Percentiles rank a stretch among this genome's conserved stretches.
Evolutionary conservation across 2,329 filamentous ascomycete genomes (phyloP).

Genomic region (Nemania sp.): DNA sequence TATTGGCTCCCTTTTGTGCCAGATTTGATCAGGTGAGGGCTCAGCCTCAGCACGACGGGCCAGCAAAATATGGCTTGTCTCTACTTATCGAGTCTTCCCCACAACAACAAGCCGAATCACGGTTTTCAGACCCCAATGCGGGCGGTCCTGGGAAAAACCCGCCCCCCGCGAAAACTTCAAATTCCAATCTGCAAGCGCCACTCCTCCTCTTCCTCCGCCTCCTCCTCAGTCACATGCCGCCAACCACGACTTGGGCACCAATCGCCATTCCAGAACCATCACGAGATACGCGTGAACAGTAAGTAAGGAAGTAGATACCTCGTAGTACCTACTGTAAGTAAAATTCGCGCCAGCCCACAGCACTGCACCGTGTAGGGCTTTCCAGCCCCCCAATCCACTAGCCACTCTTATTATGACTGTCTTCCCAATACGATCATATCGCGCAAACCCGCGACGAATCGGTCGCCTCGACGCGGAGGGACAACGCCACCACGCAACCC

Average conservation of each 20-base stretch:
- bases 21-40: slow-evolving; percentile 29
- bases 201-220: too few species aligned
- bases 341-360: slow-evolving; percentile 18
- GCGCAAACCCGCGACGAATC: slow-evolving; percentile 3
- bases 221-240: slow-evolving; percentile 29
- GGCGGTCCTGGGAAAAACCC: not conserved
- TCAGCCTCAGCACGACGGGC: slow-evolving; percentile 28
- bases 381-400: slow-evolving; percentile 10
- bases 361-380: slow-evolving; percentile 2
- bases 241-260: slow-evolving; percentile 24
- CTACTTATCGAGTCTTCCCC: slow-evolving; percentile 15
- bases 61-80: slow-evolving; percentile 9
- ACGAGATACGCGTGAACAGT: slow-evolving; percentile 21
- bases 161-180: slow-evolving; percentile 12
- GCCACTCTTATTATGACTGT: not conserved
- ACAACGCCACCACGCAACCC: slow-evolving; percentile 11
- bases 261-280: slow-evolving; percentile 13
- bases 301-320: too few species aligned
- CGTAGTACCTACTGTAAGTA: too few species aligned
- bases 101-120: slow-evolving; percentile 19
- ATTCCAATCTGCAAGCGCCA: slow-evolving; percentile 27
- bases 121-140: slow-evolving; percentile 10
- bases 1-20: slow-evolving; percentile 16
- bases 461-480: not conserved
- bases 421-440: not conserved